phyloP scores from a whole-genome alignment of 805 yeast species.

The Jamesozyma hellenica region DNA sequence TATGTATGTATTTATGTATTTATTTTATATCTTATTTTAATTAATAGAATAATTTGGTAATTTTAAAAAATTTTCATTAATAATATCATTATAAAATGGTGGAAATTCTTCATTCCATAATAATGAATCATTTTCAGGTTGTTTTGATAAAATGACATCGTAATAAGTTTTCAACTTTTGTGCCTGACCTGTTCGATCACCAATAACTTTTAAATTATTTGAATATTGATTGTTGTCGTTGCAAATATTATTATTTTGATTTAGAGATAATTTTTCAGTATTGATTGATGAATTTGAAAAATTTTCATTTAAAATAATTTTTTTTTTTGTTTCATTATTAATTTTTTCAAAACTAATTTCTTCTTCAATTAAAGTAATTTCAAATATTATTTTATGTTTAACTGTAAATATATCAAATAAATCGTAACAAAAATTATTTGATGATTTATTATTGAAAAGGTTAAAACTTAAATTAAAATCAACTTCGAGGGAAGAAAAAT shows the following conservation, averaged over 20 bases:
- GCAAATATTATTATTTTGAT: no score
- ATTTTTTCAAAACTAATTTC: constrained; percentile 1
- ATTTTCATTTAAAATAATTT: no score
- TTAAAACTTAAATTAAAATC: no score
- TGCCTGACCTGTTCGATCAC: constrained; percentile 1
- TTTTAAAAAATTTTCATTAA: no score
- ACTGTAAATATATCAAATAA: not conserved
- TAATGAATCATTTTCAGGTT: not conserved
- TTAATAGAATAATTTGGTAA: no score
- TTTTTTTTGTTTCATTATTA: no score
- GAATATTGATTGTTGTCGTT: no score
- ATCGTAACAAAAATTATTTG: not conserved
- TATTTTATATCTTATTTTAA: no score
- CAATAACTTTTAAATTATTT: not conserved
- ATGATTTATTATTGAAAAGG: not conserved
- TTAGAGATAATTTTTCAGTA: no score
- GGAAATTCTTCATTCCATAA: constrained; percentile 4
- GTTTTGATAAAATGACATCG: not conserved
- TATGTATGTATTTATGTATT: no score
- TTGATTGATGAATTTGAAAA: no score
- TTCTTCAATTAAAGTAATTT: constrained; percentile 2
- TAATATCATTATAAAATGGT: constrained; percentile 1
- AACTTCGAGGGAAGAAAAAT: not conserved
- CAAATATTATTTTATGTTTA: constrained; percentile 1
- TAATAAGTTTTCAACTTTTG: constrained; percentile 1